phyloP scores from a whole-genome alignment of 495 filamentous ascomycete species.

The Penicillium waksmanii region DNA sequence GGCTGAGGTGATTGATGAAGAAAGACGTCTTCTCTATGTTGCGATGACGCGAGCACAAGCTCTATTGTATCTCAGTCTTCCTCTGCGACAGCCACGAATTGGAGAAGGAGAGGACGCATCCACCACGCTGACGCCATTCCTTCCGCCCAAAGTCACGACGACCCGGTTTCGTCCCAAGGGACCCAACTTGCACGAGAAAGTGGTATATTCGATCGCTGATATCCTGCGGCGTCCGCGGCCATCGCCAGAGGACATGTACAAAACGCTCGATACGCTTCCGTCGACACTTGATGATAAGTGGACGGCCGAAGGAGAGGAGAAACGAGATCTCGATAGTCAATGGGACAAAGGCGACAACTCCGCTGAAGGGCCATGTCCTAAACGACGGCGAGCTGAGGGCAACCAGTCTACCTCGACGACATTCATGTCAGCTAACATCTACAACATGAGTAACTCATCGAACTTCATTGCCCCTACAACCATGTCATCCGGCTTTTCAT shows the following conservation, averaged over 20 bases:
- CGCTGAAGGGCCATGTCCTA: conserved; percentile 33
- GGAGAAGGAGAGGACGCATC: conserved; percentile 51
- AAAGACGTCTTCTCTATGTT: conserved; percentile 89
- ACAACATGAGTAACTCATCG: conserved; percentile 36
- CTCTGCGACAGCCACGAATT: conserved; percentile 62
- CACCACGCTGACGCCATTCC: conserved; percentile 65
- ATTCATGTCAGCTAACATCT: conserved; percentile 27
- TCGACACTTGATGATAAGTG: conserved; percentile 66
- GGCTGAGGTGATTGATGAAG: conserved; percentile 87
- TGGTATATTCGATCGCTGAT: conserved; percentile 62
- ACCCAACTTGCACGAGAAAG: conserved; percentile 56
- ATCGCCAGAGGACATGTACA: conserved; percentile 48
- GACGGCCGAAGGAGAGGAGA: conserved; percentile 61
- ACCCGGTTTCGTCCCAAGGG: conserved; percentile 59
- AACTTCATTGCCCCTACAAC: conserved; percentile 41
- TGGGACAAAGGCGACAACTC: conserved; percentile 32
- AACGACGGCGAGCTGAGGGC: conserved; percentile 40
- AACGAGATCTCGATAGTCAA: conserved; percentile 39
- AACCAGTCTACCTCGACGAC: conserved; percentile 30
- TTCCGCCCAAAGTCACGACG: conserved; percentile 52
- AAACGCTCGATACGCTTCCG: conserved; percentile 45
- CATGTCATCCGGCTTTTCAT: conserved; percentile 41
- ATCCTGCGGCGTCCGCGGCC: conserved; percentile 66
- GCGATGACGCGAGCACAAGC: conserved; percentile 96
- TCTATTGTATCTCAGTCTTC: conserved; percentile 88